phyloP scores from a whole-genome alignment of 78 protist species.

The Parvularia atlantis region DNA sequence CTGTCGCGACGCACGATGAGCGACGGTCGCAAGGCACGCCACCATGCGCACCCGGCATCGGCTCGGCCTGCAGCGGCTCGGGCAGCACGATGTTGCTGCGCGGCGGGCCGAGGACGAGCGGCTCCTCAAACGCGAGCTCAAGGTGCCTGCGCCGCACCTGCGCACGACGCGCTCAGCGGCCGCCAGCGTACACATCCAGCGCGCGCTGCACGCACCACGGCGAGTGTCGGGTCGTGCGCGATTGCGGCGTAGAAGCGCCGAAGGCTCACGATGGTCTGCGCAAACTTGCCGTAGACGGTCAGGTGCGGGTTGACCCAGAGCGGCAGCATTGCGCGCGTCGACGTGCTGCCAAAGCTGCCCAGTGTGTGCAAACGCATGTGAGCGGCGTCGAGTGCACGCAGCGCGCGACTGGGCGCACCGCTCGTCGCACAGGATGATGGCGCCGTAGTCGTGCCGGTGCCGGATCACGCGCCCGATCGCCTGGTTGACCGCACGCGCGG shows the following conservation, averaged over 20 bases:
- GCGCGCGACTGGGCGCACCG: not conserved
- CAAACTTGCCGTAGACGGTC: not conserved
- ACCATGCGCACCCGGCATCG: too few species aligned
- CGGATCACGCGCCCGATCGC: conserved; percentile 95
- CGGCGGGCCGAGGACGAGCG: too few species aligned
- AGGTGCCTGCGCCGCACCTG: too few species aligned
- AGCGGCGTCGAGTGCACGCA: not conserved
- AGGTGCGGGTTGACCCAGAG: conserved; percentile 39
- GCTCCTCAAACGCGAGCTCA: too few species aligned
- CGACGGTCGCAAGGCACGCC: too few species aligned
- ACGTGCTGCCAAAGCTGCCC: conserved; percentile 10
- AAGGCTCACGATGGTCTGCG: not conserved
- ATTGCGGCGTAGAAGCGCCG: not conserved
- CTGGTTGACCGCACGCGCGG: conserved; percentile 91
- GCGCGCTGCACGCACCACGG: too few species aligned
- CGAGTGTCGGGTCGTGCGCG: too few species aligned
- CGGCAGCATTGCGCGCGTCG: conserved; percentile 13
- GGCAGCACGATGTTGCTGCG: too few species aligned
- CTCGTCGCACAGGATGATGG: conserved; percentile 73
- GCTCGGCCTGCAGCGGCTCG: too few species aligned
- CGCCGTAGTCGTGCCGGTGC: conserved; percentile 84
- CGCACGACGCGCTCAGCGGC: too few species aligned
- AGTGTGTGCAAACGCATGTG: not conserved
- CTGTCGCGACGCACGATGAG: too few species aligned
- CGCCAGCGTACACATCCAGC: too few species aligned